Base-by-base conservation (phyloP, 768 basidiomycete genomes). In the Leucocoprinus sp. region DNA sequence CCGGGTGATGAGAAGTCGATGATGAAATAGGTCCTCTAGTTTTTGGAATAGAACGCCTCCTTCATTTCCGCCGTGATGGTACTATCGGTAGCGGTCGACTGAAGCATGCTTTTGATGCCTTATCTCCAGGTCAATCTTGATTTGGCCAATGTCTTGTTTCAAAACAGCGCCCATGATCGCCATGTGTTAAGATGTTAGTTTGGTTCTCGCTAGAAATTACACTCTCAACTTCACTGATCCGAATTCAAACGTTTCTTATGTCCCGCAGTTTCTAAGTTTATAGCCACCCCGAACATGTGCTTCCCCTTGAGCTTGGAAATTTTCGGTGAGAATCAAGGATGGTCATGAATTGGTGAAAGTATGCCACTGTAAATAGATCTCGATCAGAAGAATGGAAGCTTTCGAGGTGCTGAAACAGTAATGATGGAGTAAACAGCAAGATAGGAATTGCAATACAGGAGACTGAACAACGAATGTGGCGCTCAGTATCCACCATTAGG, bases 11-110 rank as follows among this genome's bases (percentile, higher is more conserved):
- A 17, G 34, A 26, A 23, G 21, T 35, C 47, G 38, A 43, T 38
- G 28, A 43, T 42, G 36, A 48, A 40, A 51, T 11, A 47, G 39
- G 24, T 41, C 33, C 28, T 36, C 42, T 27, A 46, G 14, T 12
- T 18, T 23, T 26, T 35, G 43, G 18, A 47, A 46, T 11, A 42
- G 36, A 28, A 36, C 40, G 4, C 11, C 15, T 5, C 12, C 17
- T 14, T 4, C 5, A 31, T 4, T 8, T 17, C 31, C 17, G 22
- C 9, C 6, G 7, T 24, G 18, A 24, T 31, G 6, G n/a, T 5
- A n/a, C n/a, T 6, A 11, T 17, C 15, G 18, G 4, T 3, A 14
- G 12, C 28, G 8, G 15, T 15, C 5, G 23, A 14, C 31, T 2
- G 8, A n/a, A 2, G 26, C 5, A 9, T 29, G 6, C 14, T 23